Evolutionary conservation across 495 filamentous ascomycete genomes (phyloP).

Genomic region (Copromyces sp.): DNA sequence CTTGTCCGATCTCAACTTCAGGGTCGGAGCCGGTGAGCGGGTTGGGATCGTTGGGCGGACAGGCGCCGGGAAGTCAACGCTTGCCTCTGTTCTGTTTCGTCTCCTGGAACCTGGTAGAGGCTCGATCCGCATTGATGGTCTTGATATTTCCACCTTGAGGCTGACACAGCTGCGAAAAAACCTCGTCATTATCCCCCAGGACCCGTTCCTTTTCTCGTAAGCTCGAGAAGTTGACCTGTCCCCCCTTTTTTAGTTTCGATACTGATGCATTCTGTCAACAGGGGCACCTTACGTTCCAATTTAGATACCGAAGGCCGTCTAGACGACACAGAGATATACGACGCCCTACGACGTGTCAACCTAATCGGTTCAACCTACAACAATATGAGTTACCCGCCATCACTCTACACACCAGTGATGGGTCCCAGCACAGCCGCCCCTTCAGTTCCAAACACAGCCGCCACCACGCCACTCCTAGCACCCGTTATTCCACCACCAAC

Average conservation of each 20-base stretch:
- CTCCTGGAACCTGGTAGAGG: conserved; percentile 37
- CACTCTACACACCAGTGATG: not conserved
- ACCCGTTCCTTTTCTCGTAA: conserved; percentile 41
- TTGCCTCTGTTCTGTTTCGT: conserved; percentile 39
- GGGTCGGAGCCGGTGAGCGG: conserved; percentile 27
- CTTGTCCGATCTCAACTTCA: conserved; percentile 33
- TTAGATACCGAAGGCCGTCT: conserved; percentile 43
- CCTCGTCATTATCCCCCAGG: conserved; percentile 45
- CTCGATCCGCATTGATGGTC: conserved; percentile 37
- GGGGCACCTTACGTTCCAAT: conserved; percentile 41
- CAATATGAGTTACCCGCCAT: not conserved
- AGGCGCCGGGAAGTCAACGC: conserved; percentile 36
- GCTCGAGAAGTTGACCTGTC: not conserved
- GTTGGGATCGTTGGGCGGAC: conserved; percentile 44
- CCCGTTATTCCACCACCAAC: not conserved
- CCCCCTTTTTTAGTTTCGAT: not conserved
- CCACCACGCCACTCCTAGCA: not conserved
- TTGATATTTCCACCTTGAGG: conserved; percentile 39
- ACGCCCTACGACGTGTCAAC: conserved; percentile 12
- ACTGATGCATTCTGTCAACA: not conserved
- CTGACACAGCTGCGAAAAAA: conserved; percentile 38
- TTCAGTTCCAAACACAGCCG: not conserved
- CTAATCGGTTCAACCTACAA: conserved; percentile 7
- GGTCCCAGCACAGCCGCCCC: not conserved
- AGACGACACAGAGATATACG: conserved; percentile 34